phyloP scores from a whole-genome alignment of 352 stramenopile species.

The Pythium rishiriense region DNA sequence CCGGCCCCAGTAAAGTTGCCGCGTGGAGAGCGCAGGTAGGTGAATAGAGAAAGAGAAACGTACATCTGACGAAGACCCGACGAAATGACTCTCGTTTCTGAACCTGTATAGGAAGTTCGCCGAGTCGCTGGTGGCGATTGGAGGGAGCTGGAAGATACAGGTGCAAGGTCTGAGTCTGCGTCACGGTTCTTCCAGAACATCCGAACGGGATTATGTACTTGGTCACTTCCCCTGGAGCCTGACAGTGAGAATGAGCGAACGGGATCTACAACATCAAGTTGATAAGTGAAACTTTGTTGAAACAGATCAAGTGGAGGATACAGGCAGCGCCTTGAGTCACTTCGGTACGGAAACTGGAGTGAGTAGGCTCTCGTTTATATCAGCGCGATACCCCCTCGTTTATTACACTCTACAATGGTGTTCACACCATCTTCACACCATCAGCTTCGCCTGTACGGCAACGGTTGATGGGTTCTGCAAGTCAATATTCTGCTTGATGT shows the following conservation, averaged over 20 bases:
- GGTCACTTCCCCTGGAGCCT: slow-evolving; percentile 16
- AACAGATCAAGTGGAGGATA: too few relatives aligned
- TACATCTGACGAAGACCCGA: neutral
- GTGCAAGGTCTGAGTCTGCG: slow-evolving; percentile 25
- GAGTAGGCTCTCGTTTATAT: neutral
- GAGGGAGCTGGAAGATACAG: slow-evolving; percentile 49
- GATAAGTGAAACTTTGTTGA: too few relatives aligned
- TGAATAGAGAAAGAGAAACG: neutral
- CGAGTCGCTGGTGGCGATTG: slow-evolving; percentile 26
- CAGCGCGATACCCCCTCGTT: slow-evolving; percentile 1
- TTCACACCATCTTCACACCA: slow-evolving; percentile 1
- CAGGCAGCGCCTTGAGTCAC: too few relatives aligned
- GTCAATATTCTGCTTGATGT: slow-evolving; percentile 14
- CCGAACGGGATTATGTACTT: slow-evolving; percentile 39
- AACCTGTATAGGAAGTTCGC: slow-evolving; percentile 21
- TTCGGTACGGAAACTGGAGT: neutral
- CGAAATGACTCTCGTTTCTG: neutral
- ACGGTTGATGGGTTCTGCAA: neutral
- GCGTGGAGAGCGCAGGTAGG: slow-evolving; percentile 33
- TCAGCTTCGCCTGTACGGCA: neutral
- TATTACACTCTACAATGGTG: slow-evolving; percentile 20
- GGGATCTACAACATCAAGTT: neutral
- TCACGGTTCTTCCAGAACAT: slow-evolving; percentile 50
- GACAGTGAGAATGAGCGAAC: neutral
- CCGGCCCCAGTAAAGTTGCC: slow-evolving; percentile 53